phyloP scores from a whole-genome alignment of 305 asterid genomes.

The Fraxinus dipetala region DNA sequence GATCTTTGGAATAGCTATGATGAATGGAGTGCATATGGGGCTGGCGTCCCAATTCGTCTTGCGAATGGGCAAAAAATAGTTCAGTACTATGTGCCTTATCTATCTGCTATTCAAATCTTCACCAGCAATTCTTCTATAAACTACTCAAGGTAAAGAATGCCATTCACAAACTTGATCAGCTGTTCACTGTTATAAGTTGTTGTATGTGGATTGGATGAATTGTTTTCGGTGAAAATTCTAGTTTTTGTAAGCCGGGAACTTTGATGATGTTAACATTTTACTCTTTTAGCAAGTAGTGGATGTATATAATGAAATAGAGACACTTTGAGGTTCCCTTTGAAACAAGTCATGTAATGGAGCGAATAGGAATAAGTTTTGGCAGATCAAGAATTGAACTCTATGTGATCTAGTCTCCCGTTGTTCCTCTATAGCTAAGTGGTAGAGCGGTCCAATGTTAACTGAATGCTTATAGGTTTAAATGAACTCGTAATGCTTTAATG shows the following conservation, averaged over 20 bases:
- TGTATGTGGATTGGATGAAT: background rate
- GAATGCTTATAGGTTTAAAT: background rate
- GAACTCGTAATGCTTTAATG: background rate
- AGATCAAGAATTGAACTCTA: background rate
- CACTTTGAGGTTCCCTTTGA: background rate
- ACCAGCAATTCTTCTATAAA: constrained; percentile 65
- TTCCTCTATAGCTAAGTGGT: background rate
- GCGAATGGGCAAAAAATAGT: constrained; percentile 65
- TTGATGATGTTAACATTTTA: background rate
- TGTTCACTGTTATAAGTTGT: background rate
- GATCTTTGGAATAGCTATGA: constrained; percentile 86
- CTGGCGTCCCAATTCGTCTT: constrained; percentile 76
- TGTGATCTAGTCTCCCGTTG: background rate
- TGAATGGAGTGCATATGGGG: constrained; percentile 98
- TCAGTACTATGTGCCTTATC: constrained; percentile 89
- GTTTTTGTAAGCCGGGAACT: background rate
- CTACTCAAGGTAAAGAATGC: constrained; percentile 56
- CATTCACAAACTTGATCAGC: background rate
- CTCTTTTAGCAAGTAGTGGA: background rate
- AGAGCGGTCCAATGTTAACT: background rate
- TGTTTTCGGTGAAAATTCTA: background rate
- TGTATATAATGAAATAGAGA: background rate
- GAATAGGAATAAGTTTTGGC: background rate
- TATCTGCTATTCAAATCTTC: constrained; percentile 92
- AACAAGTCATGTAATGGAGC: background rate